A percentile compares a stretch with the other conserved stretches of the same genome.
Evolutionary conservation across 2,329 filamentous ascomycete species (phyloP).

Genomic region (Fusarium paranaense): DNA sequence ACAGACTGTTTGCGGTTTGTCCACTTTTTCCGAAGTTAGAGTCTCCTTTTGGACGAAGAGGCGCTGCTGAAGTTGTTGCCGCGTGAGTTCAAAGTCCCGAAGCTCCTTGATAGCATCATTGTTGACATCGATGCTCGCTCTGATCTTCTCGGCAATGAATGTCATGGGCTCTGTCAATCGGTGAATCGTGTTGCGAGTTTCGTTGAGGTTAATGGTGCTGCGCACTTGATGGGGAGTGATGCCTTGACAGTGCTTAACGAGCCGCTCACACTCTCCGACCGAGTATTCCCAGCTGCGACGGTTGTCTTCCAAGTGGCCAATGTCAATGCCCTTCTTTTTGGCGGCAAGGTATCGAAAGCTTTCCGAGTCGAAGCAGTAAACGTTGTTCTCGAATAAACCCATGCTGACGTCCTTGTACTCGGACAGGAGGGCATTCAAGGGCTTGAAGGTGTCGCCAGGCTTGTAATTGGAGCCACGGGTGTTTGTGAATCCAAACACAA

Average conservation of each 20-base stretch:
- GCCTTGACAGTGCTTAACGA: neutral
- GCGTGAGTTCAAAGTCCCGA: neutral
- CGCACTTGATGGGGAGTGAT: neutral
- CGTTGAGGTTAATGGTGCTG: neutral
- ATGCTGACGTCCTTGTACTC: neutral
- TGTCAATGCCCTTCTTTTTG: neutral
- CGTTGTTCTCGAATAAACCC: neutral
- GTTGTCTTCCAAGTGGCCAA: neutral
- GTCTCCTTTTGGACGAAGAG: neutral
- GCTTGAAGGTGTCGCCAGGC: neutral
- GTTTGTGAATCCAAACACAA: neutral
- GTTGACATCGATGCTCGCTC: neutral
- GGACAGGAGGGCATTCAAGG: neutral
- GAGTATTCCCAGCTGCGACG: neutral
- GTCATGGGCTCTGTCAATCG: neutral
- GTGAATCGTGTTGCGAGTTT: neutral
- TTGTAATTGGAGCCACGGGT: neutral
- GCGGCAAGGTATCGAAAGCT: neutral
- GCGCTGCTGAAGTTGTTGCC: neutral
- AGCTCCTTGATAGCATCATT: neutral
- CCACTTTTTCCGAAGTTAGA: neutral
- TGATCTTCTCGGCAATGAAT: neutral
- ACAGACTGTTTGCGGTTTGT: neutral
- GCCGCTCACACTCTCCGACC: neutral
- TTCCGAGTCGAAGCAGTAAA: neutral